These are phyloP conservation scores for Suillus subaureus DNA, from an alignment of 768 basidiomycete species.

Conservation along the genomic window DNA sequence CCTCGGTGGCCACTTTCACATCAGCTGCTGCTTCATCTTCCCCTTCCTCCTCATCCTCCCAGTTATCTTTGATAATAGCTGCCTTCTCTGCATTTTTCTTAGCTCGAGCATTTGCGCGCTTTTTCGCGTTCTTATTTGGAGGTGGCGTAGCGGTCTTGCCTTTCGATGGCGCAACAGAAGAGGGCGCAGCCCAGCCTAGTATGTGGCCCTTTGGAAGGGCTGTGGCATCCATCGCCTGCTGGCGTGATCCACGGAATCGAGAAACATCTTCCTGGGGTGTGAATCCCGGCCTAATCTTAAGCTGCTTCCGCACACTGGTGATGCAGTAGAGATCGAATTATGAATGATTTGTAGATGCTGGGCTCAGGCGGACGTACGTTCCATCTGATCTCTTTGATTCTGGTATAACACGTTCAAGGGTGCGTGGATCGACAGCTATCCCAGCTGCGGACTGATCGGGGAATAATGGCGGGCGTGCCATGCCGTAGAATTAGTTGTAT, in stretches of 20 bases:
- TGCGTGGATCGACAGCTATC: conserved; percentile 83
- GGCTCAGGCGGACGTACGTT: conserved; percentile 51
- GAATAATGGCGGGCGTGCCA: conserved; percentile 78
- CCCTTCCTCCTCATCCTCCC: conserved; percentile 74
- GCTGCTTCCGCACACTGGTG: conserved; percentile 79
- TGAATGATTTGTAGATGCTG: conserved; percentile 14
- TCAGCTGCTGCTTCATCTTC: conserved; percentile 27
- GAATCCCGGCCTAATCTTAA: conserved; percentile 90
- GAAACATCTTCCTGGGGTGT: conserved; percentile 93
- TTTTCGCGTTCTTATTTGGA: conserved; percentile 80
- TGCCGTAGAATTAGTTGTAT: conserved; percentile 26
- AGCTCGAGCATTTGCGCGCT: conserved; percentile 78
- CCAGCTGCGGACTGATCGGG: conserved; percentile 74
- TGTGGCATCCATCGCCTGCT: conserved; percentile 68
- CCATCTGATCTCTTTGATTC: conserved; percentile 83
- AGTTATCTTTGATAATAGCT: conserved; percentile 68
- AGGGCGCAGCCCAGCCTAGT: conserved; percentile 75
- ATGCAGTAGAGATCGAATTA: conserved; percentile 1
- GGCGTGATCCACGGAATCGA: conserved; percentile 80
- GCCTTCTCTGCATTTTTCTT: conserved; percentile 59
- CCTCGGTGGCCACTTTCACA: conserved; percentile 19
- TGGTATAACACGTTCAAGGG: conserved; percentile 87
- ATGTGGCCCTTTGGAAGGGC: conserved; percentile 78
- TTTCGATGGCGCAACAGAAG: conserved; percentile 40
- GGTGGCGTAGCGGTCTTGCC: conserved; percentile 35